Percentiles rank a stretch among this genome's conserved stretches.
phyloP scores from a whole-genome alignment of 2,329 filamentous ascomycete genomes.

The Mollisiaceae sp. region DNA sequence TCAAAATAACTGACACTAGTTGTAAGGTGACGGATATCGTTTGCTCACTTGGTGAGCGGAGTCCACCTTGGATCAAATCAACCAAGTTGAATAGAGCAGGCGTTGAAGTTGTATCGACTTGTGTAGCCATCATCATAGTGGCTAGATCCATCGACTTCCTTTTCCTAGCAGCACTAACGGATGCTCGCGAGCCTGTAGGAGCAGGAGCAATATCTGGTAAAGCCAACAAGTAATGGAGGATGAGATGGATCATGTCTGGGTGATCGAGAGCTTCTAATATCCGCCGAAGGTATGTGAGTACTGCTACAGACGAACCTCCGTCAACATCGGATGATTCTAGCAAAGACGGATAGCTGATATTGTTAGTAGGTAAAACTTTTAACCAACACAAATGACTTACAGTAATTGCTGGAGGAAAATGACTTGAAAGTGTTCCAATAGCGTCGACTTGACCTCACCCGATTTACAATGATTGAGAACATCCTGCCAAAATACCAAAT shows the following conservation, averaged over 20 bases:
- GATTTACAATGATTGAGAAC: constrained; percentile 95
- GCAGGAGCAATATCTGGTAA: constrained; percentile 62
- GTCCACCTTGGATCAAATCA: constrained; percentile 84
- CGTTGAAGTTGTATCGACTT: constrained; percentile 74
- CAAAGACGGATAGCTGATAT: constrained; percentile 82
- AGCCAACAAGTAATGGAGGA: constrained; percentile 89
- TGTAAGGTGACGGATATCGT: constrained; percentile 90
- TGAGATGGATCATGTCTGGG: constrained; percentile 91
- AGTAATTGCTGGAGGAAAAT: constrained; percentile 94
- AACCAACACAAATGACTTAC: constrained; percentile 53
- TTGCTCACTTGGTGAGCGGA: constrained; percentile 83
- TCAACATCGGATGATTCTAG: constrained; percentile 97
- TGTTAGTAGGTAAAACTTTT: constrained; percentile 27
- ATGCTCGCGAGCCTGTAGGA: constrained; percentile 49
- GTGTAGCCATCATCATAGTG: constrained; percentile 76
- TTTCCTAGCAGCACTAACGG: constrained; percentile 73
- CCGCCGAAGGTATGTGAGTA: constrained; percentile 88
- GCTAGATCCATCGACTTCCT: constrained; percentile 89
- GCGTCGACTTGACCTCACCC: constrained; percentile 85
- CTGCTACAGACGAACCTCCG: constrained; percentile 93
- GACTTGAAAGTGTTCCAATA: constrained; percentile 96
- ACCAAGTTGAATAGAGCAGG: constrained; percentile 92
- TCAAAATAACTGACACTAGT: constrained; percentile 82
- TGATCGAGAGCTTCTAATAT: constrained; percentile 93
- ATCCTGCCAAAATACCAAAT: constrained; percentile 97